Conservation (phyloP, 73 alveolate species). For the Tetrahymena elliotti region DNA sequence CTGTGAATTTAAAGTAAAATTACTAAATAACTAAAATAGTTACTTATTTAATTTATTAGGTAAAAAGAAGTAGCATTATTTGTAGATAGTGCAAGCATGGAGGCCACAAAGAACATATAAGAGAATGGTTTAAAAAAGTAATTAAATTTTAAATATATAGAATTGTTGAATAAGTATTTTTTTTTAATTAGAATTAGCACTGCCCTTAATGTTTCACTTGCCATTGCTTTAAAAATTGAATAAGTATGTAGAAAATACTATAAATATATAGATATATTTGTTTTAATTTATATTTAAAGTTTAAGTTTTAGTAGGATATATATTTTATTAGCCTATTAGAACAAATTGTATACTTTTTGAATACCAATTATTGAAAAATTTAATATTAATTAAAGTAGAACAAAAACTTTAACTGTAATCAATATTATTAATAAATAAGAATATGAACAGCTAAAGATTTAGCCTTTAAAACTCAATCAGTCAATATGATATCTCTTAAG, state of each 20-base stretch:
- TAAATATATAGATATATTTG: no score
- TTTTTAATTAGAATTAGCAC: background rate
- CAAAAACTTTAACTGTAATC: background rate
- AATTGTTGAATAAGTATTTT: background rate
- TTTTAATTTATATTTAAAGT: no score
- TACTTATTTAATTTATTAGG: background rate
- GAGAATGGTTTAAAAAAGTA: background rate
- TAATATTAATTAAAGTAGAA: background rate
- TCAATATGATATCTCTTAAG: background rate
- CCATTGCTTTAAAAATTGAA: background rate
- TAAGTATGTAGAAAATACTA: no score
- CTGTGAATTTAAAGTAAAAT: background rate
- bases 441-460: background rate
- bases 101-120: background rate
- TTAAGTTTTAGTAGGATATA: no score
- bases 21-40: background rate
- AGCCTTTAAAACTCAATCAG: background rate
- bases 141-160: background rate
- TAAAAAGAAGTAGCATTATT: background rate
- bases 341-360: no score
- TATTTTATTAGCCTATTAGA: no score
- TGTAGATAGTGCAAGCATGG: background rate
- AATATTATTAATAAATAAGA: no score
- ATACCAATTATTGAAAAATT: no score
- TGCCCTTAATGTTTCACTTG: background rate